Evolutionary conservation across 495 filamentous ascomycete species (phyloP).

Genomic region (Aspergillus hancockii): DNA sequence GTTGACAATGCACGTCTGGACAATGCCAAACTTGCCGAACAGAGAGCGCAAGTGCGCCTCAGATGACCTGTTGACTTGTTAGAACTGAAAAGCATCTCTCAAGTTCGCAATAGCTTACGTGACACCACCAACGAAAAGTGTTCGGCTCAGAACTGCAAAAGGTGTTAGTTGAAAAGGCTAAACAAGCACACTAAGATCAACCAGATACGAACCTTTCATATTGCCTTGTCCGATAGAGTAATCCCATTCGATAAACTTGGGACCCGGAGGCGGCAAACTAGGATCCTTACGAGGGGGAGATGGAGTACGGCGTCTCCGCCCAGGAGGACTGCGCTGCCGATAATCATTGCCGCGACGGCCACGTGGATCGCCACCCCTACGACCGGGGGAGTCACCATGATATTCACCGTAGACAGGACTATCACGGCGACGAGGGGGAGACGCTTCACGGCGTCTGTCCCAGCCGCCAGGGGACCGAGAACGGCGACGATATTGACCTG

Average conservation of each 20-base stretch:
- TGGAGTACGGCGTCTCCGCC: slow-evolving; percentile 62
- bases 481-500: slow-evolving; percentile 64
- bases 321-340: slow-evolving; percentile 78
- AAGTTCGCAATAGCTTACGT: slow-evolving; percentile 61
- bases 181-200: neutral
- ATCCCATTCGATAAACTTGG: slow-evolving; percentile 84
- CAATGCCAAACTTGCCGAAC: slow-evolving; percentile 77
- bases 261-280: slow-evolving; percentile 55
- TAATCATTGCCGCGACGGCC: slow-evolving; percentile 63
- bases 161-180: slow-evolving; percentile 21
- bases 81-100: slow-evolving; percentile 1
- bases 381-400: slow-evolving; percentile 59
- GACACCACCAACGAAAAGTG: slow-evolving; percentile 94
- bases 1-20: slow-evolving; percentile 98
- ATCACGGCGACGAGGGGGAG: slow-evolving; percentile 61
- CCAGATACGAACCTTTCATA: slow-evolving; percentile 68
- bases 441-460: slow-evolving; percentile 62
- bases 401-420: slow-evolving; percentile 75
- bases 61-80: slow-evolving; percentile 54
- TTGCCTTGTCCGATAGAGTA: slow-evolving; percentile 65
- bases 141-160: slow-evolving; percentile 77
- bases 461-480: slow-evolving; percentile 71
- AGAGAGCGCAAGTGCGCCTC: slow-evolving; percentile 78
- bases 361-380: slow-evolving; percentile 61
- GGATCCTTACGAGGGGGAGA: slow-evolving; percentile 57